Percentiles rank a stretch among this genome's conserved stretches.
Evolutionary conservation across 2,329 filamentous ascomycete genomes (phyloP).

Genomic region (Reticulascus tulasneorum): DNA sequence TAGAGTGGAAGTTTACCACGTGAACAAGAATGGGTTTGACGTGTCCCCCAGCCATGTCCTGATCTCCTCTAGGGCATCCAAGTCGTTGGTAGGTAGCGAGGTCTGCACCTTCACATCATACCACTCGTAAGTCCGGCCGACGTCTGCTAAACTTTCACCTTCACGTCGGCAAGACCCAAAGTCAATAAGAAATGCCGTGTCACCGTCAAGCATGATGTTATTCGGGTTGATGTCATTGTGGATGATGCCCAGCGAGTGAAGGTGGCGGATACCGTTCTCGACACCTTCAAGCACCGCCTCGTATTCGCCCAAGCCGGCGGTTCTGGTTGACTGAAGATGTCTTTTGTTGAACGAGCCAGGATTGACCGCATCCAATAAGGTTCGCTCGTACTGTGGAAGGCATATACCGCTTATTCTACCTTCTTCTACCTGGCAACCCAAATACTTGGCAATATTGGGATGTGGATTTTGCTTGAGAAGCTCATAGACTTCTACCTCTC

Average conservation of each 20-base stretch:
- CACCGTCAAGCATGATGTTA: slow-evolving; percentile 29
- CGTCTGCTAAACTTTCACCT: slow-evolving; percentile 2
- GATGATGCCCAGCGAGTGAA: slow-evolving; percentile 28
- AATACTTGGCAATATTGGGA: slow-evolving; percentile 14
- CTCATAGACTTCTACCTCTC: slow-evolving; percentile 13
- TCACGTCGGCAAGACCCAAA: slow-evolving; percentile 26
- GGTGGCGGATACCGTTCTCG: slow-evolving; percentile 22
- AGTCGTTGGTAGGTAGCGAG: too few relatives aligned
- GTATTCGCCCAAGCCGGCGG: too few relatives aligned
- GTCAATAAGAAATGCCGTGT: slow-evolving; percentile 28
- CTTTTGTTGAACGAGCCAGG: too few relatives aligned
- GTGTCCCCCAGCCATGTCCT: too few relatives aligned
- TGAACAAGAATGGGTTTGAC: too few relatives aligned
- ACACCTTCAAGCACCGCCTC: slow-evolving; percentile 9
- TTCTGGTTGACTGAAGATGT: too few relatives aligned
- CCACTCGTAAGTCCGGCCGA: too few relatives aligned
- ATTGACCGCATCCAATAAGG: slow-evolving; percentile 6
- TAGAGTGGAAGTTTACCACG: too few relatives aligned
- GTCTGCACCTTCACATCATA: too few relatives aligned
- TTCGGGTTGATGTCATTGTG: slow-evolving; percentile 32
- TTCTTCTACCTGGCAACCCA: slow-evolving; percentile 11
- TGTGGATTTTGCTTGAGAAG: slow-evolving; percentile 13
- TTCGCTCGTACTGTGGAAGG: slow-evolving; percentile 10
- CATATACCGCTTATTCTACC: slow-evolving; percentile 13
- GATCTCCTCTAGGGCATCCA: too few relatives aligned